These are phyloP conservation scores for Beauveria brongniartii DNA, from an alignment of 2,329 filamentous ascomycete genomes.

Conservation along the genomic window DNA sequence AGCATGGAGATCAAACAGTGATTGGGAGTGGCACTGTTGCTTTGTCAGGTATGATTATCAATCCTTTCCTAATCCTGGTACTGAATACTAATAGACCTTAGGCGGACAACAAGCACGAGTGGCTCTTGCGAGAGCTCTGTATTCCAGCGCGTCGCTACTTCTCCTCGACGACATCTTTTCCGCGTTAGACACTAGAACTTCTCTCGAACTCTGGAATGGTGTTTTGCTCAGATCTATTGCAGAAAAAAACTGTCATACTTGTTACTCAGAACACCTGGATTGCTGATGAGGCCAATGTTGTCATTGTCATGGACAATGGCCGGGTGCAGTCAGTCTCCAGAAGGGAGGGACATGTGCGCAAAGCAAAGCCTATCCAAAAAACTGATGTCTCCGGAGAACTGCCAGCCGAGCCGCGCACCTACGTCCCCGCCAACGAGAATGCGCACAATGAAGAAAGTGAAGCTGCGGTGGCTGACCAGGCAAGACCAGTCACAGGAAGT, in stretches of 20 bases:
- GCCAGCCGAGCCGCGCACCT: background rate
- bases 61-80: background rate
- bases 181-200: constrained; percentile 51
- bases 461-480: background rate
- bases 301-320: constrained; percentile 38
- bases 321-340: constrained; percentile 29
- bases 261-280: constrained; percentile 50
- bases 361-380: constrained; percentile 26
- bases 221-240: constrained; percentile 48
- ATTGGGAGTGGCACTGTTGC: constrained; percentile 47
- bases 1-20: constrained; percentile 40
- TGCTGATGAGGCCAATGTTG: constrained; percentile 39
- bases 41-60: constrained; percentile 32
- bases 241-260: constrained; percentile 46
- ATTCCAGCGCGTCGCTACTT: constrained; percentile 45
- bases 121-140: constrained; percentile 47
- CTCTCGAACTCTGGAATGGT: constrained; percentile 44
- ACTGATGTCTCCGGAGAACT: constrained; percentile 19
- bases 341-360: constrained; percentile 32
- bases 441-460: background rate
- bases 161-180: constrained; percentile 53
- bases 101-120: constrained; percentile 46
- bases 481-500: background rate
- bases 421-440: background rate
- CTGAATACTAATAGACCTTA: background rate